Evolutionary conservation across 768 basidiomycete species (phyloP).

Genomic region (Pleurotus djamor): DNA sequence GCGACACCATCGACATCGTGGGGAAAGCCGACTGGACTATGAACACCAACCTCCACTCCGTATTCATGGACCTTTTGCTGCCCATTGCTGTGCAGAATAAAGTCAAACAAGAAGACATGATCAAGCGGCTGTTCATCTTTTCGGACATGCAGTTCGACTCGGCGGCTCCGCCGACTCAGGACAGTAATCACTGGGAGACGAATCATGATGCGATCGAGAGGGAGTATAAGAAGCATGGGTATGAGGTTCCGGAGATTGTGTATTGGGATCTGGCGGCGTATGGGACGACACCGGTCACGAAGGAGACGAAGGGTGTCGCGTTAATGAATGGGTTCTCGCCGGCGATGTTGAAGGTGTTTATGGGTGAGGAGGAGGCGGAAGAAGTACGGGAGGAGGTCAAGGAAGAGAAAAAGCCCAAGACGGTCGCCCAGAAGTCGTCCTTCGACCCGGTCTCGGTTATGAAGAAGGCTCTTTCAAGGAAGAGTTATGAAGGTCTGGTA

Average conservation of each 20-base stretch:
- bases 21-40: slow-evolving; percentile 36
- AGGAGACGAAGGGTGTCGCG: slow-evolving; percentile 59
- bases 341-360: slow-evolving; percentile 69
- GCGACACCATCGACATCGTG: slow-evolving; percentile 36
- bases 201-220: slow-evolving; percentile 55
- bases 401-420: slow-evolving; percentile 22
- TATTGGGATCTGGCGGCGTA: slow-evolving; percentile 59
- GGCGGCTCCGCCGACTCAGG: not conserved
- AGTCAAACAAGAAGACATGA: slow-evolving; percentile 67
- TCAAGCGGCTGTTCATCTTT: slow-evolving; percentile 75
- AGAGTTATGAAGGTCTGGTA: slow-evolving; percentile 53
- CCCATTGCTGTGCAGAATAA: slow-evolving; percentile 55
- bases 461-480: slow-evolving; percentile 43
- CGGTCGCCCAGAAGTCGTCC: slow-evolving; percentile 21
- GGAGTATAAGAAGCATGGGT: slow-evolving; percentile 60
- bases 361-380: slow-evolving; percentile 47
- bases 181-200: slow-evolving; percentile 47
- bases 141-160: slow-evolving; percentile 79
- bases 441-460: slow-evolving; percentile 42
- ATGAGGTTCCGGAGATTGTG: slow-evolving; percentile 71
- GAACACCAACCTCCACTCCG: slow-evolving; percentile 63
- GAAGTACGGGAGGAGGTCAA: slow-evolving; percentile 33
- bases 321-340: slow-evolving; percentile 71
- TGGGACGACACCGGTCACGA: slow-evolving; percentile 43
- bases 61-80: slow-evolving; percentile 64